Evolutionary conservation across 257 asterid species (phyloP), one percentile per base, ranked within the genome.

Genomic region (Rehmannia glutinosa): DNA sequence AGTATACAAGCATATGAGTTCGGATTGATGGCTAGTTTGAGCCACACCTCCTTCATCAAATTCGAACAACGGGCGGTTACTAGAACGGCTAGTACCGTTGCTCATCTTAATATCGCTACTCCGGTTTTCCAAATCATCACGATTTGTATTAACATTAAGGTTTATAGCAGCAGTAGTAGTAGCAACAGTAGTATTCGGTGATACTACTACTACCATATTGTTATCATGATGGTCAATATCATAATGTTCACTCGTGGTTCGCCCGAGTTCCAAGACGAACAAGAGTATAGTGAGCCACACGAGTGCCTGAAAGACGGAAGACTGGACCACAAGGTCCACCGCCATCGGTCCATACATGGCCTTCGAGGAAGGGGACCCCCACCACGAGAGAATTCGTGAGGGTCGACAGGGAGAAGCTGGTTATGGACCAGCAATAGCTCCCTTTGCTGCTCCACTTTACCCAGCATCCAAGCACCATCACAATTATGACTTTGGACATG

Each of bases 281-380:
- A 87, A 33, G 0, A 87, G 79, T 0, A 76, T 2, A 0, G 85
- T 74, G 8, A 81, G 64, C 95, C 95, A 87, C 1, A 85, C 70
- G 2, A 85, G 78, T 7, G 86, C 69, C 50, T 85, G 91, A 4
- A 81, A 8, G 3, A 81, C 89, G 0, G 88, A 81, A 0, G 70
- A 52, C 65, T 86, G 96, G 6, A 86, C 84, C 13, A 86, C 91
- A 0, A 88, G 75, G 16, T 82, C 86, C 1, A 72, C 84, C 0
- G 72, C 91, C 56, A 51, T 27, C 2, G 55, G 73, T 0, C 90
- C 91, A 28, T 88, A 88, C 96, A 88, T 86, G 50, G 89, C 87
- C 67, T 60, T 71, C 21, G 81, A 39, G 1, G n/a, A 87, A 43
- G 0, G 96, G 96, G 23, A 87, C 96, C 0, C 96, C 92, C 0